Evolutionary conservation across 257 asterid species (phyloP), one percentile per base, ranked within the genome.

Genomic region (Haberlea rhodopensis): DNA sequence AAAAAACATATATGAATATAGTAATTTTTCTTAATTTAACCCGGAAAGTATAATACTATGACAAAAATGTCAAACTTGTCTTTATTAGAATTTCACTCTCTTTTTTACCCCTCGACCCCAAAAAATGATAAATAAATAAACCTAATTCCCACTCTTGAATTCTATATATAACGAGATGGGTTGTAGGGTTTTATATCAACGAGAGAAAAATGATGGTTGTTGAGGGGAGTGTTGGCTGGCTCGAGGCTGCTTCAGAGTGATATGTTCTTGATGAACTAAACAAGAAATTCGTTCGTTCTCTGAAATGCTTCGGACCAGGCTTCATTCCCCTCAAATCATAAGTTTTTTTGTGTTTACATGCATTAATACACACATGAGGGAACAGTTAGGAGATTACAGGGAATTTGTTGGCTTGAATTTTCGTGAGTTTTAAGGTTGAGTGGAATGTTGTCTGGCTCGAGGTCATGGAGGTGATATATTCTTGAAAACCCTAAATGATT

Each of bases 261-360:
- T 26, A 31, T 21, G 65, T 27, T 29, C 9, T 31, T 16, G 19
- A 13, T 7, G 20, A 23, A 13, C 0, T n/a, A 62, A 21, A 9
- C 52, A 65, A 65, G 52, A 58, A 28, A 57, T 56, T 8, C 13
- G 9, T 18, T 3, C 32, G 19, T 67, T 20, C 77, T 81, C 63
- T 48, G 67, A 73, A 71, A 73, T 71, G 81, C 77, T 80, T 84
- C 95, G 95, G 90, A 84, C 95, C 95, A 86, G 95, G 95, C 90
- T 84, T 82, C 95, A 86, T 86, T 86, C 91, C 91, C 84, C 87
- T 78, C 95, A 84, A 84, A 65, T 64, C 65, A 45, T 4, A 20
- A 10, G 19, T 28, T 18, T 67, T 9, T 53, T 9, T 23, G n/a
- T 43, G 21, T 18, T 1, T 18, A 5, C 34, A 57, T 13, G 10